phyloP scores from a whole-genome alignment of 2,329 filamentous ascomycete species.

The Fusarium hostae region DNA sequence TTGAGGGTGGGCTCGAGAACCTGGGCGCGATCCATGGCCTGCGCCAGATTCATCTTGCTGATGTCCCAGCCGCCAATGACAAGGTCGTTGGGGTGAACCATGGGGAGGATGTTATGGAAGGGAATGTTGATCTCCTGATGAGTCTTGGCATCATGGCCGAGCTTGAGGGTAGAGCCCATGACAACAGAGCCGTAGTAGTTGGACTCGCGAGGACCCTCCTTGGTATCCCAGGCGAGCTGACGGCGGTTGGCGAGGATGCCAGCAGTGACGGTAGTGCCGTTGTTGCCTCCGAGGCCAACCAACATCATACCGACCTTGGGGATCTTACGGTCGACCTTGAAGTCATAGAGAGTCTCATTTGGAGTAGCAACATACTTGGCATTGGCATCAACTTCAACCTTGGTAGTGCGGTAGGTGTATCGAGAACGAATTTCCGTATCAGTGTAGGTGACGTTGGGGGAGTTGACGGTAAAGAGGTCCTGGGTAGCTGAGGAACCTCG shows the following conservation, averaged over 20 bases:
- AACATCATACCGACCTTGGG: slow-evolving; percentile 97
- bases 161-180: slow-evolving; percentile 97
- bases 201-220: slow-evolving; percentile 83
- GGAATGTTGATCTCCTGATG: slow-evolving; percentile 94
- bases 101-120: slow-evolving; percentile 92
- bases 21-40: slow-evolving; percentile 93
- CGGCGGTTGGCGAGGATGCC: slow-evolving; percentile 96
- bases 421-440: slow-evolving; percentile 89
- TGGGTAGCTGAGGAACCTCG: slow-evolving; percentile 57
- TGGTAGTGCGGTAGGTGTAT: slow-evolving; percentile 96
- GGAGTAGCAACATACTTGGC: slow-evolving; percentile 87
- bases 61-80: slow-evolving; percentile 98
- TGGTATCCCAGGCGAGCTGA: slow-evolving; percentile 89
- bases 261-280: slow-evolving; percentile 95
- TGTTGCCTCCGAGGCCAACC: slow-evolving; percentile 98
- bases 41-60: slow-evolving; percentile 86
- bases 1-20: slow-evolving; percentile 97
- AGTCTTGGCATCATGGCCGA: slow-evolving; percentile 86
- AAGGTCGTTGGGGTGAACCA: slow-evolving; percentile 97
- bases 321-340: slow-evolving; percentile 95
- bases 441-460: slow-evolving; percentile 92
- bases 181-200: slow-evolving; percentile 99
- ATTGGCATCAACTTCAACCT: slow-evolving; percentile 74
- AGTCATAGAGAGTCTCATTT: slow-evolving; percentile 91
- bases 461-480: slow-evolving; percentile 85